Evolutionary conservation across 306 rosid species (phyloP).

Genomic region (Abrus precatorius): DNA sequence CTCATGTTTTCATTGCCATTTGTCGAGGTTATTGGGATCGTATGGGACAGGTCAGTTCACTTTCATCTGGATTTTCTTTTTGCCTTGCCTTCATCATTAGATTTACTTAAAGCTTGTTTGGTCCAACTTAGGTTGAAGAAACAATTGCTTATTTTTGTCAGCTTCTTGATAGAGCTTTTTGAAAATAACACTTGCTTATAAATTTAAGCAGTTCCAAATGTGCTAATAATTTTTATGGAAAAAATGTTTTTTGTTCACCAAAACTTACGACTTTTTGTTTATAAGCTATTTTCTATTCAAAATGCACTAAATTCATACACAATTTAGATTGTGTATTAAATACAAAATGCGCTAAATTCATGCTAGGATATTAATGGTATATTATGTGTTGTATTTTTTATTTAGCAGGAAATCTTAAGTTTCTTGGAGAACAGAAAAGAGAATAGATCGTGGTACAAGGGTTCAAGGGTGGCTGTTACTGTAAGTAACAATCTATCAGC

Average conservation of each 20-base stretch:
- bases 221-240: not conserved
- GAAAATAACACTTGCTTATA: too few relatives aligned
- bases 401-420: conserved; percentile 83
- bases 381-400: conserved; percentile 11
- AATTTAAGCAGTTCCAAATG: too few relatives aligned
- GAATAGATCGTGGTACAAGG: conserved; percentile 94
- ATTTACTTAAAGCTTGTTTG: not conserved
- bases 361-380: conserved; percentile 17
- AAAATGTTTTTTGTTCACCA: not conserved
- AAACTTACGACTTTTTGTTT: not conserved
- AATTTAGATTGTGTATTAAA: not conserved
- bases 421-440: conserved; percentile 97
- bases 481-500: conserved; percentile 60
- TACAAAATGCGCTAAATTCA: not conserved
- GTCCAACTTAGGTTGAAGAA: too few relatives aligned
- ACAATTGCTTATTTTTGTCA: too few relatives aligned
- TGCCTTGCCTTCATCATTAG: not conserved
- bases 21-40: conserved; percentile 98
- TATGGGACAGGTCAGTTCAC: conserved; percentile 81
- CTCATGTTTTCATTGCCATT: conserved; percentile 78
- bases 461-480: conserved; percentile 84
- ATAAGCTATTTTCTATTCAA: not conserved
- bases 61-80: conserved; percentile 18
- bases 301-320: not conserved
- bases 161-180: too few relatives aligned